These are phyloP conservation scores for Nicotiana sylvestris DNA, from an alignment of 257 asterid species.

Conservation along the genomic window DNA sequence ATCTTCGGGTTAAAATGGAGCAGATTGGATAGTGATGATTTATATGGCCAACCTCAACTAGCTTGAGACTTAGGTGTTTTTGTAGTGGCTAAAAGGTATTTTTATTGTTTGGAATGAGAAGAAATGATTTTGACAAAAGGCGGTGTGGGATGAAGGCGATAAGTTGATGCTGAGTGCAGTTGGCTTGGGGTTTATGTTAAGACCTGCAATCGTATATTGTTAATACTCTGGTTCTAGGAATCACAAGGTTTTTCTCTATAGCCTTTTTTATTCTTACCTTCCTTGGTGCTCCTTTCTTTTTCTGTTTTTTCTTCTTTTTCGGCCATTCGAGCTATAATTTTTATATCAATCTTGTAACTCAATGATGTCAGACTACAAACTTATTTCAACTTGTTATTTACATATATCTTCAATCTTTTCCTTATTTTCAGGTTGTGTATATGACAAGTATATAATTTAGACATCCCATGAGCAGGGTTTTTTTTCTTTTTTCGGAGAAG, in stretches of 20 bases:
- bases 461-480: neutral
- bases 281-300: neutral
- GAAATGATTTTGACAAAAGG: neutral
- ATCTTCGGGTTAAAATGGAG: neutral
- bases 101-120: neutral
- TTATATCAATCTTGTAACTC: neutral
- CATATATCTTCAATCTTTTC: neutral
- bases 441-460: neutral
- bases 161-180: neutral
- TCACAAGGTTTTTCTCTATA: neutral
- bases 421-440: neutral
- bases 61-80: neutral
- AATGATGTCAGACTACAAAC: neutral
- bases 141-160: neutral
- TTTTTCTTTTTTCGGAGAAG: too few relatives aligned
- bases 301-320: neutral
- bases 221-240: neutral
- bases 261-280: neutral
- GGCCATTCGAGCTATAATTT: neutral
- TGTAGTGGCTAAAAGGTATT: neutral
- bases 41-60: neutral
- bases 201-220: neutral
- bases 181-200: neutral
- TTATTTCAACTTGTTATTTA: neutral
- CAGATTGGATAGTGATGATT: neutral